Base-by-base conservation (phyloP, 345 rosid species). In the Euclidium syriacum region DNA sequence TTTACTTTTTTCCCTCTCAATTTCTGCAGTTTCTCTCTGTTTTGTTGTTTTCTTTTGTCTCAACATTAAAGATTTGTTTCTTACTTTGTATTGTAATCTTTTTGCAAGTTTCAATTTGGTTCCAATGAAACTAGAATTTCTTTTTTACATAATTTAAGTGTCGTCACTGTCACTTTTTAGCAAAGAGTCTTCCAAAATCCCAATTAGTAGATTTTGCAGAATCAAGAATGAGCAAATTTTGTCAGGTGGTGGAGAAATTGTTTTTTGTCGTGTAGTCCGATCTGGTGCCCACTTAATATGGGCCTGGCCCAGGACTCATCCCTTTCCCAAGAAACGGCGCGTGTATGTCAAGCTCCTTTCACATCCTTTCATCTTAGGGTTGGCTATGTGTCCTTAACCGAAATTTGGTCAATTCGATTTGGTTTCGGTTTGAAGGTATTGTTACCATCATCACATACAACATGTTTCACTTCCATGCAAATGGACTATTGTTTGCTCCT, bases 211-310 rank as follows among this genome's bases (percentile, higher is more conserved):
- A n/a, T 55, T 66, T 55, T 35, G 48, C 38, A 55, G 63, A 54
- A 65, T 55, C 70, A 62, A n/a, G 58, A 62, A 51, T 20, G 30
- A 49, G 49, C 49, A 62, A 50, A n/a, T n/a, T n/a, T 39, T 63
- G 68, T 50, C 50, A 53, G 49, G 71, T 46, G 55, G 53, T 65
- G 38, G 46, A 24, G 27, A 53, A 22, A 19, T 40, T 41, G 38
- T 52, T 39, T 29, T 30, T 19, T 30, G 44, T 44, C 63, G 17
- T 54, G 34, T 65, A 65, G 55, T 65, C 8, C 47, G 63, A 65
- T 65, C 54, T 65, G 53, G 19, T 35, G 54, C 44, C 34, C 47
- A 53, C 54, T 27, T 18, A 44, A 51, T 50, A 3, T 53, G 52
- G 62, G 70, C 54, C 54, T 54, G 47, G 53, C 49, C 70, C 62